Evolutionary conservation across 1,284 basidiomycete genomes (phyloP).

Genomic region (Abortiporus biennis): DNA sequence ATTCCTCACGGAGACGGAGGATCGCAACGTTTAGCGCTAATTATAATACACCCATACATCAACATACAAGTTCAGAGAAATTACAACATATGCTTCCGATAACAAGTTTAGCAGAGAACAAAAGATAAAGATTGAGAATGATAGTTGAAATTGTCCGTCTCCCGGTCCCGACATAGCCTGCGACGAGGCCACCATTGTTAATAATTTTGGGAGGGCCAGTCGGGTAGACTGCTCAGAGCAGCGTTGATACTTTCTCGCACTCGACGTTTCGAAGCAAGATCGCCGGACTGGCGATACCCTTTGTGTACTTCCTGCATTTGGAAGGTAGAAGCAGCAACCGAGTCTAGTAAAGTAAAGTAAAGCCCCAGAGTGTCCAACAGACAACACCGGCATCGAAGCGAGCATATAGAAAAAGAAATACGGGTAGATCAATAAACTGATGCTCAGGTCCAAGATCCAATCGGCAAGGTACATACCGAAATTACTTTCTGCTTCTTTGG

Average conservation of each 20-base stretch:
- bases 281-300: constrained; percentile 33
- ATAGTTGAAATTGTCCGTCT: too few relatives aligned
- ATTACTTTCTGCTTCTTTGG: constrained; percentile 27
- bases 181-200: constrained; percentile 3
- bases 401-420: neutral
- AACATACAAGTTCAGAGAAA: neutral
- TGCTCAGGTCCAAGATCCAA: too few relatives aligned
- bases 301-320: constrained; percentile 31
- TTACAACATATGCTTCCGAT: neutral
- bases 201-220: constrained; percentile 26
- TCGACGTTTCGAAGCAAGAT: constrained; percentile 31
- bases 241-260: constrained; percentile 35
- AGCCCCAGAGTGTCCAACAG: neutral
- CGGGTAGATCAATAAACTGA: too few relatives aligned
- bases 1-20: too few relatives aligned
- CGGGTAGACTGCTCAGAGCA: constrained; percentile 28
- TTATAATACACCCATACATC: neutral
- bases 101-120: too few relatives aligned
- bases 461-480: constrained; percentile 23
- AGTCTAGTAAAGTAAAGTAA: constrained; percentile 24
- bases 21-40: neutral
- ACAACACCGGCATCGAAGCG: neutral
- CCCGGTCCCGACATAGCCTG: too few relatives aligned
- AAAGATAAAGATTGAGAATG: too few relatives aligned
- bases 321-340: constrained; percentile 29